phyloP scores from a whole-genome alignment of 2,329 filamentous ascomycete genomes.

The Berkeleyomyces rouxiae region DNA sequence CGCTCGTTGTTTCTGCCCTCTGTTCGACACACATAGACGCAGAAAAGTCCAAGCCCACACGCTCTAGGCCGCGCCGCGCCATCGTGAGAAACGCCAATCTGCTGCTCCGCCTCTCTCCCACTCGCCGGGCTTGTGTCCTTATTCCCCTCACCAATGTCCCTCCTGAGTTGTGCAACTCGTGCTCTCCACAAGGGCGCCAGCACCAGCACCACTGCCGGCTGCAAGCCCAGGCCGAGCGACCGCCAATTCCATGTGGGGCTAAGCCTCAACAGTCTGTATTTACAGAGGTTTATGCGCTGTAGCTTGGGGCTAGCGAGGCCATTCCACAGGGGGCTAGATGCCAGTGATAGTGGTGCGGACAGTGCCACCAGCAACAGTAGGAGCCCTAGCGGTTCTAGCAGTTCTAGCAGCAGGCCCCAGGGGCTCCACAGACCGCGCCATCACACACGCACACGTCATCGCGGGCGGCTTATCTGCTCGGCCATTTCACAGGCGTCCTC shows the following conservation, averaged over 20 bases:
- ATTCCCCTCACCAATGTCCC: conserved; percentile 3
- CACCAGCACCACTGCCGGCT: background rate
- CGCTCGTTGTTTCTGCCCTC: background rate
- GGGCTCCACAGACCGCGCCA: background rate
- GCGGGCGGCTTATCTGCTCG: background rate
- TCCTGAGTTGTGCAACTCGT: conserved; percentile 8
- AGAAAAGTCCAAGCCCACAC: background rate
- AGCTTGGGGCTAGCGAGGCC: background rate
- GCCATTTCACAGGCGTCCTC: background rate
- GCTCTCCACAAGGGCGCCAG: background rate
- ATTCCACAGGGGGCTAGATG: background rate
- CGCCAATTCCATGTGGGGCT: background rate
- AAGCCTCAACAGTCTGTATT: background rate
- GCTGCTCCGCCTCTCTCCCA: background rate
- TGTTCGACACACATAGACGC: background rate
- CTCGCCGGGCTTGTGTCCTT: background rate
- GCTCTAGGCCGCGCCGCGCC: background rate
- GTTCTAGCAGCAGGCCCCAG: background rate
- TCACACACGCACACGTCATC: background rate
- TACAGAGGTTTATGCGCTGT: background rate
- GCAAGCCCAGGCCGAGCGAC: background rate
- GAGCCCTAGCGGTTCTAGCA: background rate
- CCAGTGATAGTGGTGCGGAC: background rate
- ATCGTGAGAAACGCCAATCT: background rate
- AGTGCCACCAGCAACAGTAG: background rate